Percentiles rank a stretch among this genome's conserved stretches.
Conservation (phyloP, 192 early-diverging fungal genomes). For the Backusella liffmaniae region DNA sequence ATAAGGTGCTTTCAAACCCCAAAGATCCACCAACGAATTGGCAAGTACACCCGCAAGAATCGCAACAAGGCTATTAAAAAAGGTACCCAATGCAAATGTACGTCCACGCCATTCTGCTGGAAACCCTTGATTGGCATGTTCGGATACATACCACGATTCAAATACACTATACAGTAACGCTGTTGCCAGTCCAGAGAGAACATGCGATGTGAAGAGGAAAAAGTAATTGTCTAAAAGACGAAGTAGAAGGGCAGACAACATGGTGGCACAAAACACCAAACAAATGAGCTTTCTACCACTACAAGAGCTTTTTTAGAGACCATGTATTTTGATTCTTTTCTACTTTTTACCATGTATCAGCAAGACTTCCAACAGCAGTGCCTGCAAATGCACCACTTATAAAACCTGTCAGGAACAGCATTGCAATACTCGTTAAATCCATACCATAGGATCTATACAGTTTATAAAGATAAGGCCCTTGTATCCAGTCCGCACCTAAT, state of each 20-base stretch:
- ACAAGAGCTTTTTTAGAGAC: too few relatives aligned
- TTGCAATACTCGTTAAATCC: conserved; percentile 56
- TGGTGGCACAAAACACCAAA: conserved; percentile 50
- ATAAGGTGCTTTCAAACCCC: conserved; percentile 63
- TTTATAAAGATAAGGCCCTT: conserved; percentile 66
- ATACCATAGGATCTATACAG: conserved; percentile 63
- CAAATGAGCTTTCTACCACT: conserved; percentile 51
- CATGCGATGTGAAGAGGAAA: conserved; percentile 42
- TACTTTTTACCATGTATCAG: conserved; percentile 55
- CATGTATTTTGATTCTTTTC: too few relatives aligned
- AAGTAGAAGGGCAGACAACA: conserved; percentile 37
- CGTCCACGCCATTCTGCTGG: conserved; percentile 47
- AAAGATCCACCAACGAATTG: conserved; percentile 54
- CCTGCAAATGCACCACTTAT: conserved; percentile 68
- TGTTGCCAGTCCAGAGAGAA: conserved; percentile 49
- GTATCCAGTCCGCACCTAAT: conserved; percentile 50
- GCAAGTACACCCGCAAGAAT: conserved; percentile 66
- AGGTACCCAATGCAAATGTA: conserved; percentile 65
- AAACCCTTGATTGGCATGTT: conserved; percentile 55
- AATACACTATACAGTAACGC: conserved; percentile 58
- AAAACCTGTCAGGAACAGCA: conserved; percentile 74
- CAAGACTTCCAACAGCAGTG: conserved; percentile 66
- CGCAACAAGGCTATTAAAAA: conserved; percentile 70
- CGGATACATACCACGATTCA: conserved; percentile 61
- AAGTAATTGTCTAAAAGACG: conserved; percentile 40